Evolutionary conservation across 805 yeast species (phyloP), one percentile per base, ranked within the genome.

Genomic region (Starmerella stigmatis): DNA sequence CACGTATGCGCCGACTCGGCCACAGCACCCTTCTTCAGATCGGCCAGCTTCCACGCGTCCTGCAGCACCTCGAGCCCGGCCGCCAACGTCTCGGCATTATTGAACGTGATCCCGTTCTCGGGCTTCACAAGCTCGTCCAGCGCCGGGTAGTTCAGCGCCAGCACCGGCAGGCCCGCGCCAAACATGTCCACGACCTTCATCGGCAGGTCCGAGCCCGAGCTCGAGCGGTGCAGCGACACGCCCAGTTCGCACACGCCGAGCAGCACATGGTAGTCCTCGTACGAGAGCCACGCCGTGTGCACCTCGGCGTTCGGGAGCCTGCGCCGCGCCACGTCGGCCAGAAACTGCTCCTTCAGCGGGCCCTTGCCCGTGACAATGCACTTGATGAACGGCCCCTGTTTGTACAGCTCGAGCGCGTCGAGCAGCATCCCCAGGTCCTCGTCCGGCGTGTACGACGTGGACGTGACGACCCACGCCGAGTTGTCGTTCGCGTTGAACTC

Each of bases 331-430:
- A 82, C 81, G 20, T 67, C 60, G 2, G 57, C 48, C 23, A 74
- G 58, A 54, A 79, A 81, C 17, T 72, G 64, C 2, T 64, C 61
- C 52, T 76, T 76, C 63, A 82, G 60, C 0, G 97, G 97, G 0
- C 99, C 99, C 60, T 88, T 89, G 0, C 99, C 99, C 0, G 99
- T 92, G n/a, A 92, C 80, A n/a, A 92, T 64, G 43, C 86, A 74
- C 30, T 77, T 61, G 1, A 88, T 57, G 1, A 79, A 78, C 3
- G 71, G 49, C 9, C 38, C 47, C 5, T 48, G 41, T 15, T 30
- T 41, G 31, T 48, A 38, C 19, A 63, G 52, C 42, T 72, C 71
- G 44, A 92, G 66, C 0, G 94, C 86, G 10, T 78, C 75, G 15
- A 89, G 64, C 15, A 92, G 64, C 29, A 83, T 63, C 20, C 66